phyloP scores from a whole-genome alignment of 345 rosid species.

The Hibiscus syriacus region DNA sequence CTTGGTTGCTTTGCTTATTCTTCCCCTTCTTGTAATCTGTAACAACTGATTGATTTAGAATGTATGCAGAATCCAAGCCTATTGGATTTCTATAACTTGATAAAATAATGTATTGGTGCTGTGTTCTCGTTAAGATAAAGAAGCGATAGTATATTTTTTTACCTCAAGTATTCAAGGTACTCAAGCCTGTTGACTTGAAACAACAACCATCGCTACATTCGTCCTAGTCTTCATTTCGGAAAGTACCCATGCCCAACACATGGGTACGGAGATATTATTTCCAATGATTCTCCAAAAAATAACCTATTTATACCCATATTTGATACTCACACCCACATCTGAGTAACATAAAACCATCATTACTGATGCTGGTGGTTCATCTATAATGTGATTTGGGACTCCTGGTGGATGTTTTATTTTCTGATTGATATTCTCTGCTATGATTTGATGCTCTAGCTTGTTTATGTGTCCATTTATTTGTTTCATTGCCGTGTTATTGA shows the following conservation, averaged over 20 bases:
- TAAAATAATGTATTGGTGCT: not conserved
- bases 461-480: not conserved
- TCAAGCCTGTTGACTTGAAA: not conserved
- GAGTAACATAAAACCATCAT: not conserved
- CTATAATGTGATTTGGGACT: slow-evolving; percentile 1
- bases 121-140: not conserved
- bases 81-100: not conserved
- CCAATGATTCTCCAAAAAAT: not conserved
- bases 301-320: not conserved
- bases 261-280: not conserved
- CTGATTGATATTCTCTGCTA: not conserved
- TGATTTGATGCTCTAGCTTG: not conserved
- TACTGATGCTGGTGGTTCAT: not conserved
- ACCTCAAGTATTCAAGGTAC: too few relatives aligned
- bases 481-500: not conserved
- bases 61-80: not conserved
- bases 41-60: not conserved
- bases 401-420: not conserved
- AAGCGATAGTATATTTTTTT: too few relatives aligned
- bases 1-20: not conserved
- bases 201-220: not conserved
- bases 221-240: not conserved
- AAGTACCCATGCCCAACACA: not conserved
- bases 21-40: not conserved
- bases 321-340: not conserved